Conservation (phyloP, 495 filamentous ascomycete species). For the Bacidia rubella region DNA sequence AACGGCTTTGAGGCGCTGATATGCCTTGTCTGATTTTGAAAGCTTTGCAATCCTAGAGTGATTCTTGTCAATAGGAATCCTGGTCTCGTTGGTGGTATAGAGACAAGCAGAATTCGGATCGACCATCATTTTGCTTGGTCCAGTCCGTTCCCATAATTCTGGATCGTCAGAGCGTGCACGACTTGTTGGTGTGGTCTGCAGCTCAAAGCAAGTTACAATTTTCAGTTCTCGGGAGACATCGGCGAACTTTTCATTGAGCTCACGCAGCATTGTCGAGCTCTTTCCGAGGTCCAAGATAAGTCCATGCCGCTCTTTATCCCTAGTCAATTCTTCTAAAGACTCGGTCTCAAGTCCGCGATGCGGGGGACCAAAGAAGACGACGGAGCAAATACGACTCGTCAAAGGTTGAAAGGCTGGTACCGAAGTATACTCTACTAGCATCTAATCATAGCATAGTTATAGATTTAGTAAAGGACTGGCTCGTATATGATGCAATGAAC, state of each 20-base stretch:
- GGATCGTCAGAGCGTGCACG: not conserved
- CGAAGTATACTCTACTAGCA: not conserved
- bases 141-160: slow-evolving; percentile 16
- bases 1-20: slow-evolving; percentile 1
- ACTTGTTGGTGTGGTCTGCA: slow-evolving; percentile 11
- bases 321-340: slow-evolving; percentile 10
- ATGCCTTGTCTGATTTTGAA: not conserved
- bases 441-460: not conserved
- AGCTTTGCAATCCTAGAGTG: slow-evolving; percentile 22
- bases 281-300: slow-evolving; percentile 15
- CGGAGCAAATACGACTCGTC: not conserved
- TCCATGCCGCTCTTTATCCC: not conserved
- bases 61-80: slow-evolving; percentile 15
- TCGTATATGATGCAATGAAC: not conserved
- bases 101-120: slow-evolving; percentile 13
- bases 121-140: slow-evolving; percentile 16
- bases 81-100: slow-evolving; percentile 9
- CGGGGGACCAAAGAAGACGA: slow-evolving; percentile 20
- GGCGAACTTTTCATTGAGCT: slow-evolving; percentile 11
- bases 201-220: slow-evolving; percentile 20
- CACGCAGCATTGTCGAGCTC: slow-evolving; percentile 11
- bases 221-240: slow-evolving; percentile 8
- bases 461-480: not conserved
- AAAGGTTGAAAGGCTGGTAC: slow-evolving; percentile 5
- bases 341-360: slow-evolving; percentile 17